Evolutionary conservation across 1,139 yeast genomes (phyloP).

Genomic region (Sugiyamaella japonica): DNA sequence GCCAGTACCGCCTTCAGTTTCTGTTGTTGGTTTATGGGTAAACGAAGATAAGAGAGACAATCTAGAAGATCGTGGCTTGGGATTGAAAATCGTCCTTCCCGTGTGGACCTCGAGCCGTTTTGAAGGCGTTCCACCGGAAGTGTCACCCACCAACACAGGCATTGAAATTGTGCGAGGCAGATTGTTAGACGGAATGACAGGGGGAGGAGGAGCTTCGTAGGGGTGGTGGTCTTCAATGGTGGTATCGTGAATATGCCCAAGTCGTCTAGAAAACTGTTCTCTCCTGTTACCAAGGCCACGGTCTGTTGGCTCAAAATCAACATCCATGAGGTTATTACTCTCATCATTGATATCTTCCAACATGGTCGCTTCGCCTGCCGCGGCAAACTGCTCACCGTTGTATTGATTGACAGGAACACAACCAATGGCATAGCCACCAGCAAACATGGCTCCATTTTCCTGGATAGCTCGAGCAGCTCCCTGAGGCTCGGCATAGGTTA

Average conservation of each 20-base stretch:
- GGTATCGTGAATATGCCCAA: not conserved
- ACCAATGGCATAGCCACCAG: conserved; percentile 65
- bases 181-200: conserved; percentile 3
- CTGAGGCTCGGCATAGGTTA: conserved; percentile 74
- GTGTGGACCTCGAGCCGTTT: conserved; percentile 34
- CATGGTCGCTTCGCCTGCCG: conserved; percentile 28
- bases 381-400: conserved; percentile 28
- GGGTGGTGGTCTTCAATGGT: not conserved
- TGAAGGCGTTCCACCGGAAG: conserved; percentile 22
- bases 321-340: conserved; percentile 32
- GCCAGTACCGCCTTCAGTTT: not conserved
- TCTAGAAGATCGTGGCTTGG: conserved; percentile 21
- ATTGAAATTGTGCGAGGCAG: conserved; percentile 35
- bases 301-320: conserved; percentile 15
- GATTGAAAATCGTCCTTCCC: conserved; percentile 34
- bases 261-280: not conserved
- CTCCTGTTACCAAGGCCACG: not conserved
- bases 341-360: conserved; percentile 44
- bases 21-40: conserved; percentile 13
- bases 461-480: conserved; percentile 81
- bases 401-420: conserved; percentile 62
- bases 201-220: conserved; percentile 2
- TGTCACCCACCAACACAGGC: conserved; percentile 32
- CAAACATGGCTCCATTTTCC: conserved; percentile 73
- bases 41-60: conserved; percentile 11